Conservation (phyloP, 2,329 filamentous ascomycete species). For the Pyrenophora teres region DNA sequence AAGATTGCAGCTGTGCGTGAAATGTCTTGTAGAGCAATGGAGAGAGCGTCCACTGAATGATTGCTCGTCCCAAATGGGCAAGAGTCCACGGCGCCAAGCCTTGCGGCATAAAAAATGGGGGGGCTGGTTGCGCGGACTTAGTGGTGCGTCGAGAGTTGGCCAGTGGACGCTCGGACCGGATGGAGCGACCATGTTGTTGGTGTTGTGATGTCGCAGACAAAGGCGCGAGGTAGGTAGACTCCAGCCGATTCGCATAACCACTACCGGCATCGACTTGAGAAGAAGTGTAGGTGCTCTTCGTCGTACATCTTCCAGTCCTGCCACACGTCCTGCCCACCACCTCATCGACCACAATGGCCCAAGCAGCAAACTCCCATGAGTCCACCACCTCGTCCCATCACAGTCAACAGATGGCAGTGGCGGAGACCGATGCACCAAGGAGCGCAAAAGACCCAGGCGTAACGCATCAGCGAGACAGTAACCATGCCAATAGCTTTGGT, state of each 20-base stretch:
- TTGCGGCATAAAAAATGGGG: no score
- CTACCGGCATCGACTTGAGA: background rate
- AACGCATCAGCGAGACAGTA: background rate
- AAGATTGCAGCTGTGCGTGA: no score
- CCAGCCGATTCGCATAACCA: slow-evolving; percentile 4
- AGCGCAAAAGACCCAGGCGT: background rate
- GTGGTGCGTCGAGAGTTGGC: background rate
- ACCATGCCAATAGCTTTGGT: slow-evolving; percentile 6
- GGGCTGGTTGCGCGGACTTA: no score
- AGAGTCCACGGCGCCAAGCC: no score
- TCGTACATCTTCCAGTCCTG: background rate
- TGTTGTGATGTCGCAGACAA: slow-evolving; percentile 3
- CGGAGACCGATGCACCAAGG: background rate
- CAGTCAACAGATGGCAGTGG: background rate
- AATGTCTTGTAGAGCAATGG: no score
- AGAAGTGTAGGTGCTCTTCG: background rate
- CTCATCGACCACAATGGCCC: background rate
- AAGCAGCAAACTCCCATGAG: no score
- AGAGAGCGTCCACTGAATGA: no score
- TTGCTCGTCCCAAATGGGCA: no score
- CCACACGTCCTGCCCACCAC: background rate
- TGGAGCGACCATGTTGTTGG: slow-evolving; percentile 4
- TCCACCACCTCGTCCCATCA: background rate
- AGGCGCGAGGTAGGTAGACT: background rate
- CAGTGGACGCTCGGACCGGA: slow-evolving; percentile 14